Evolutionary conservation across 345 rosid genomes (phyloP).

Genomic region (Eucalyptus lansdowneana): DNA sequence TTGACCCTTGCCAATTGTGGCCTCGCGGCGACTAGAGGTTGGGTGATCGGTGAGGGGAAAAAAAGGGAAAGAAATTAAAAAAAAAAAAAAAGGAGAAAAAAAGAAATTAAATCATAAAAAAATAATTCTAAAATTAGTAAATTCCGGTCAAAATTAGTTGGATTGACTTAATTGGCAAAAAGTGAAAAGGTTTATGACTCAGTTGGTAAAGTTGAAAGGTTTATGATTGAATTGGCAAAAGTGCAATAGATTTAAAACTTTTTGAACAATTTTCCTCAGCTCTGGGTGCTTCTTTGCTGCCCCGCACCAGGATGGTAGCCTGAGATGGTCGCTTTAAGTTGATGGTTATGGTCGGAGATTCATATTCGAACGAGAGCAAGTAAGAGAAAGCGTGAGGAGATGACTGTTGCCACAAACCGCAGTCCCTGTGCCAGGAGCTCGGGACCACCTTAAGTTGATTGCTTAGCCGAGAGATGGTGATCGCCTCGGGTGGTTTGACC

Average conservation of each 20-base stretch:
- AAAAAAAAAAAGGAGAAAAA: rapidly evolving
- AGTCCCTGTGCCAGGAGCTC: not conserved
- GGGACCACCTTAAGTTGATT: not conserved
- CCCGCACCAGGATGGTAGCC: not conserved
- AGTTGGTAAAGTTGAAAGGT: rapidly evolving
- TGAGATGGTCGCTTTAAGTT: not conserved
- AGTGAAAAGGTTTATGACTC: rapidly evolving
- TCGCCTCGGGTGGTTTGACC: not conserved
- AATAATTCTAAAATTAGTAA: rapidly evolving
- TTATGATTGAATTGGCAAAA: rapidly evolving
- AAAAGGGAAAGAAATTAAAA: too few relatives aligned
- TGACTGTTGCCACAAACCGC: not conserved
- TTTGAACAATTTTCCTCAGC: rapidly evolving
- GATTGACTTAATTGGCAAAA: rapidly evolving
- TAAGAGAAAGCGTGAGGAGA: not conserved
- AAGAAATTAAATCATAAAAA: too few relatives aligned
- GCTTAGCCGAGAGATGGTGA: not conserved
- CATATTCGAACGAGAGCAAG: not conserved
- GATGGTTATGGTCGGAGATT: not conserved
- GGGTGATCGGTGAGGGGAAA: too few relatives aligned
- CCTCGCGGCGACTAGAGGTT: too few relatives aligned
- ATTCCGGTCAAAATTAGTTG: rapidly evolving
- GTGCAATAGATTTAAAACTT: rapidly evolving
- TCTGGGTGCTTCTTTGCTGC: not conserved
- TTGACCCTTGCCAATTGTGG: rapidly evolving